Evolutionary conservation across 345 rosid genomes (phyloP), one percentile per base, ranked within the genome.

Genomic region (Populus simonii): DNA sequence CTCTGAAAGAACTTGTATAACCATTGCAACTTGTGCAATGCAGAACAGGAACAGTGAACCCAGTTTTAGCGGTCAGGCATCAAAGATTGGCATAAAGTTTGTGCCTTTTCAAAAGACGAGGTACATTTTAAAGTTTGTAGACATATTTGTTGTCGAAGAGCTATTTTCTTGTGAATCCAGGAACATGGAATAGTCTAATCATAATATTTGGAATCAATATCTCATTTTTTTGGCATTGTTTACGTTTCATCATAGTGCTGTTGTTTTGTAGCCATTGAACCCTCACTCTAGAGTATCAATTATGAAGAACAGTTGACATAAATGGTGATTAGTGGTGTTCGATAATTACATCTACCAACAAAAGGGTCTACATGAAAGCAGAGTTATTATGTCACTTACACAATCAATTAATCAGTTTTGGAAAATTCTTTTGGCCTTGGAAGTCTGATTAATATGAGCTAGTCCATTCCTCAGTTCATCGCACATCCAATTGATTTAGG

Each of bases 31-130:
- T 68, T 80, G 63, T 81, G 66, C 69, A 16, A 57, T 81, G 71
- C 85, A 79, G 43, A 81, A 68, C 36, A 51, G 83, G 79, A 79
- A 55, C 74, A 62, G 36, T 57, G 89, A 83, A 20, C 77, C 77
- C 12, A 69, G 82, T 76, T 72, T 76, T 31, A 74, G 85, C 59
- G 80, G 85, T 67, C 83, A 76, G 78, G 55, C 68, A 71, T 82
- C 90, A 66, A 84, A 53, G 71, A 63, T 79, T 49, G 78, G 83
- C 66, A 22, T 80, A 18, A 89, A 80, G 78, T 85, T 76, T 77
- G 17, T 70, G 33, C 71, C 81, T 74, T 83, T 79, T 73, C 82
- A 81, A 55, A 35, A 41, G 71, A 86, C 79, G 81, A 86, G 93
- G 98, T 94, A 83, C 47, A 36, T 76, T 76, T 72, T 6, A 1